phyloP scores from a whole-genome alignment of 192 early-diverging fungal genomes.

The Coemansia sp. region DNA sequence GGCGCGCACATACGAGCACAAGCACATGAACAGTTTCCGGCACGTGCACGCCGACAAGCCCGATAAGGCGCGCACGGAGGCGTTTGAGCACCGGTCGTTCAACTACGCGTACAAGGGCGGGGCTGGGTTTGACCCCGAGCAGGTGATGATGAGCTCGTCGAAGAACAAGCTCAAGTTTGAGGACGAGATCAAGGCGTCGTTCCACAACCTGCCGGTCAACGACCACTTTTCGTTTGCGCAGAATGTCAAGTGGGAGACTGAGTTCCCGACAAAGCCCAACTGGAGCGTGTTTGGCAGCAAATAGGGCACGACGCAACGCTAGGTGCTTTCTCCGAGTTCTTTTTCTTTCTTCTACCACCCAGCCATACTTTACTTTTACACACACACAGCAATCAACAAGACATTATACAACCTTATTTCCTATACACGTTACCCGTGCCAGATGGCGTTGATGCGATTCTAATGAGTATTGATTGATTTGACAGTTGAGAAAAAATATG shows the following conservation, averaged over 20 bases:
- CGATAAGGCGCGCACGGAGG: slow-evolving; percentile 51
- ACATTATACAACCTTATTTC: too few relatives aligned
- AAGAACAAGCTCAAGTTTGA: slow-evolving; percentile 54
- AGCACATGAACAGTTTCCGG: slow-evolving; percentile 56
- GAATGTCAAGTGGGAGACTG: slow-evolving; percentile 54
- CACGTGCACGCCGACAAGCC: slow-evolving; percentile 52
- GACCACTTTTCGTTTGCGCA: slow-evolving; percentile 54
- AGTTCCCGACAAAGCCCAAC: slow-evolving; percentile 53
- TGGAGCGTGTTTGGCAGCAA: slow-evolving; percentile 53
- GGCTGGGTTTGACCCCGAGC: slow-evolving; percentile 51
- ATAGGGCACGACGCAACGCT: not conserved
- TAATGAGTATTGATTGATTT: too few relatives aligned
- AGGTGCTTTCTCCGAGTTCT: not conserved
- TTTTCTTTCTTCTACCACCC: slow-evolving; percentile 1
- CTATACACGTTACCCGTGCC: too few relatives aligned
- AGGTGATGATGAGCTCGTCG: slow-evolving; percentile 53
- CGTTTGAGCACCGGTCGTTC: slow-evolving; percentile 56
- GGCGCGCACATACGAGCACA: slow-evolving; percentile 55
- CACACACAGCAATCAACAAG: not conserved
- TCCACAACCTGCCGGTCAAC: slow-evolving; percentile 53
- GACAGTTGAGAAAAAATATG: too few relatives aligned
- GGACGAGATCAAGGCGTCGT: slow-evolving; percentile 56
- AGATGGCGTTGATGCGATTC: too few relatives aligned
- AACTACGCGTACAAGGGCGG: slow-evolving; percentile 57
- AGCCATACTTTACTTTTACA: not conserved